A percentile compares a stretch with the other conserved stretches of the same genome.
These are phyloP conservation scores for Prinsepia uniflora DNA, from an alignment of 306 rosid genomes.

Conservation along the genomic window DNA sequence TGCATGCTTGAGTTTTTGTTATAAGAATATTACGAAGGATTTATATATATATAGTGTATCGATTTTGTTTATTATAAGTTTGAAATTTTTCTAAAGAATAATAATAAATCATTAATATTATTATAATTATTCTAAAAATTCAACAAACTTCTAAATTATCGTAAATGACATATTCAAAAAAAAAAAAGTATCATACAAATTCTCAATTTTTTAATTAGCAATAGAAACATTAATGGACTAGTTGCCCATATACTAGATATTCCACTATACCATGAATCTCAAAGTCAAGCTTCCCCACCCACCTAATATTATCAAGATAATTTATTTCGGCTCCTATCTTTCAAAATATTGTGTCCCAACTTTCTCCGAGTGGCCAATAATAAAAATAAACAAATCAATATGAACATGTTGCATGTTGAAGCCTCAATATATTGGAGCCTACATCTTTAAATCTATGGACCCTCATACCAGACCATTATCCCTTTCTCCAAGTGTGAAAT, in stretches of 20 bases:
- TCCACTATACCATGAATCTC: neutral
- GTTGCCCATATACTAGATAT: neutral
- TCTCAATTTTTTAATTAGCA: neutral
- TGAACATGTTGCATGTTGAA: no score
- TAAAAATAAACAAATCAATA: no score
- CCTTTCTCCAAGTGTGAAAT: neutral
- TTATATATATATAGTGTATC: no score
- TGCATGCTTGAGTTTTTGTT: no score
- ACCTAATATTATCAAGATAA: neutral
- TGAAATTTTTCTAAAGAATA: no score
- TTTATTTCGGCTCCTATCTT: neutral
- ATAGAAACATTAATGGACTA: neutral
- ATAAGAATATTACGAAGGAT: no score
- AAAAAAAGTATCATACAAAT: no score
- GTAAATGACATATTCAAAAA: no score
- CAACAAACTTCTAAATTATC: no score
- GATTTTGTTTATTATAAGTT: no score
- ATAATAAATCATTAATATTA: no score
- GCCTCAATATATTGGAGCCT: neutral
- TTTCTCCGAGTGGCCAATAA: neutral
- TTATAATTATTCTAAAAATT: no score
- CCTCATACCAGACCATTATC: neutral
- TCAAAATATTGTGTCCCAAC: neutral
- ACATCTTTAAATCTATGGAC: neutral
- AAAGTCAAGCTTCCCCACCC: neutral